Evolutionary conservation across 139 green algal species (phyloP), one percentile per base, ranked within the genome.

Genomic region (Mesotaenium endlicherianum): DNA sequence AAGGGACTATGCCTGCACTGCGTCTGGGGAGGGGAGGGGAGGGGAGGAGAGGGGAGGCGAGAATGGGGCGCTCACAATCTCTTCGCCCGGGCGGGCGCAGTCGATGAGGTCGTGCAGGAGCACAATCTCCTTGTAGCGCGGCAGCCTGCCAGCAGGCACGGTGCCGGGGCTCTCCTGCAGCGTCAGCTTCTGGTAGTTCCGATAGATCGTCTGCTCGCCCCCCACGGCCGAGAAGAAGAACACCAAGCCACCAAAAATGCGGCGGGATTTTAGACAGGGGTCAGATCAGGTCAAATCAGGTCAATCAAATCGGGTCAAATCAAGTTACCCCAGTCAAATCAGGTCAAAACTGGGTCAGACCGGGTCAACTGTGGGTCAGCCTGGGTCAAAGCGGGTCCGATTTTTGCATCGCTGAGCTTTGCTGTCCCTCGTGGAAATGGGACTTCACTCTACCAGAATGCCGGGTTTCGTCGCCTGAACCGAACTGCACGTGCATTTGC

Each of bases 171-270:
- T 92, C 89, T 99, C 97, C 91, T 99, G 96, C 89, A 99, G 91
- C 45, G 94, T 97, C 38, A 99, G 87, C 92, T 97, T 98, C 91
- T 99, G 97, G 88, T 97, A 99, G 91, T 99, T 98, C 53, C 93
- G 89, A 93, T 99, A 99, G 45, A 98, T 81, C 1, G 96, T 99
- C 91, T 97, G 69, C 68, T n/a, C 14, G 81, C 31, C 8, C 14
- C 8, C 38, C 60, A 74, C 36, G 36, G 8, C 8, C 14, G 38
- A 47, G 55, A 81, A 47, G 82, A 17, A 36, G 44, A 75, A 75
- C 16, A 20, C n/a, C 71, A 80, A n/a, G n/a, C n/a, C n/a, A n/a
- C n/a, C n/a, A n/a, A n/a, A n/a, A n/a, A n/a, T 64, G 20, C 50
- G 20, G 20, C 20, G 20, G 50, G 20, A 30, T 20, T 20, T 30